Base-by-base conservation (phyloP, 1,284 basidiomycete species). In the Agroathelia rolfsii region DNA sequence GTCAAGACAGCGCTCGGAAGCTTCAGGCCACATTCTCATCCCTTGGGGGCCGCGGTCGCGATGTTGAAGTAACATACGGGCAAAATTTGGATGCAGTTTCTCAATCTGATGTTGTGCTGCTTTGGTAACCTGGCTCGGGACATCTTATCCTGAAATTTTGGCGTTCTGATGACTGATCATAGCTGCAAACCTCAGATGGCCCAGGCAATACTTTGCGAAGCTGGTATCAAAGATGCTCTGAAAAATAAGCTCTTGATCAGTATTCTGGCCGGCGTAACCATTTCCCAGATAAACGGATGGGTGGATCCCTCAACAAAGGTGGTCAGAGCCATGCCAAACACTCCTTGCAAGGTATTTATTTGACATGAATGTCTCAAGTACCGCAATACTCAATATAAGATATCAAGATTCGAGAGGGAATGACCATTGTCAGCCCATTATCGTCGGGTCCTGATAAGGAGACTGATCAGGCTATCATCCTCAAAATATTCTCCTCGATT, bases 261-360 rank as follows among this genome's bases (percentile, higher is more conserved):
- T 45, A 97, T 98, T 49, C 79, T 95, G 26, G 94, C 95, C 6
- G 95, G 95, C 43, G 80, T 96, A 4, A 94, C 86, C 11, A 87
- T 97, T 44, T 47, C 66, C 11, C 92, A 96, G 58, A 66, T 98
- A 25, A 59, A 65, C 32, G 66, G 57, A 6, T 85, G 82, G 81
- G 85, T 94, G 17, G 63, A 68, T 12, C 63, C 76, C 0, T 66
- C 64, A n/a, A 90, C 89, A 23, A 78, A 75, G 43, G 86, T 97
- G 31, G 80, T 97, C 31, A 77, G 95, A 34, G 89, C 92, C 3
- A 99, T 99, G 95, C 94, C 95, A 41, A 99, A 98, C 55, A 98
- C 95, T 1, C 93, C 95, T 6, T 90, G 88, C 65, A 89, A 90
- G 59, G 93, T 90, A 40, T 41, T 70, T 50, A 14, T 25, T 32